A percentile compares a stretch with the other conserved stretches of the same genome.
Conservation (phyloP, 139 green algal genomes). For the Chlamydomonas incerta region DNA sequence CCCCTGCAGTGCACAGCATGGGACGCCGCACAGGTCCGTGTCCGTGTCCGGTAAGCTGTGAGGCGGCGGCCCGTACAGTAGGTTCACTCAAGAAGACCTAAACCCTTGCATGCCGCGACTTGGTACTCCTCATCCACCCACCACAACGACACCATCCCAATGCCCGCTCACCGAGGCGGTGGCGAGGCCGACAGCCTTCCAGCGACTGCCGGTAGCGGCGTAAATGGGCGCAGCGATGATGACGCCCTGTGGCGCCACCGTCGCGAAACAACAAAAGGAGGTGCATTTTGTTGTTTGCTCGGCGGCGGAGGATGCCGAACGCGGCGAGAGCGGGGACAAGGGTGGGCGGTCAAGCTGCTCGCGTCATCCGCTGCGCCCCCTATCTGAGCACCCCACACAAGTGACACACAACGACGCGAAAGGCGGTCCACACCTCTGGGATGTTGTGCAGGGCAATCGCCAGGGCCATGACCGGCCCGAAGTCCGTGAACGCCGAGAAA, state of each 20-base stretch:
- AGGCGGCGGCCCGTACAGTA: too few species aligned
- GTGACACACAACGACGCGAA: neutral
- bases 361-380: neutral
- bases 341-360: too few species aligned
- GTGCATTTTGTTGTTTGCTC: too few species aligned
- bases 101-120: too few species aligned
- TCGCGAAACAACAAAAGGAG: too few species aligned
- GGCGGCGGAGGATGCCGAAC: too few species aligned
- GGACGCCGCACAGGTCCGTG: too few species aligned
- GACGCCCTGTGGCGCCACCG: constrained; percentile 85
- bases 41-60: too few species aligned
- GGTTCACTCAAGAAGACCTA: too few species aligned
- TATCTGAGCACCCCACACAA: neutral
- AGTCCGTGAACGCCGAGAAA: constrained; percentile 81
- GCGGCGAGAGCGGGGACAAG: neutral
- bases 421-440: constrained; percentile 70
- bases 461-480: constrained; percentile 81
- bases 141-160: too few species aligned
- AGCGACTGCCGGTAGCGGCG: constrained; percentile 84
- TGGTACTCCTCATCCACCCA: too few species aligned
- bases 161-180: constrained; percentile 66
- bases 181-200: constrained; percentile 78
- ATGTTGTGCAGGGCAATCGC: constrained; percentile 95
- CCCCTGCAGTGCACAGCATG: too few species aligned
- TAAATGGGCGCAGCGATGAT: constrained; percentile 92